phyloP scores from a whole-genome alignment of 192 early-diverging fungal genomes.

The Diversispora eburnea region DNA sequence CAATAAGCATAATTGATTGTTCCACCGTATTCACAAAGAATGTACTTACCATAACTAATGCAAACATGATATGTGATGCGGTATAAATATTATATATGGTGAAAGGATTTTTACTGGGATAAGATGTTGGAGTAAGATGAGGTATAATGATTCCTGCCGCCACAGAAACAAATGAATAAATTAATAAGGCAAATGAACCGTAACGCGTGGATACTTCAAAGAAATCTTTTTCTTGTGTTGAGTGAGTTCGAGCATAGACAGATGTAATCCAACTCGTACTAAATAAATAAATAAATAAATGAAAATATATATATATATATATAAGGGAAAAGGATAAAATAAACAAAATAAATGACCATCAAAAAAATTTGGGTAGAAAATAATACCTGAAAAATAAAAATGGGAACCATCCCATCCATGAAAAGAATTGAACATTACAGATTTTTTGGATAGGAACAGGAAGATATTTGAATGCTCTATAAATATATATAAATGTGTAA shows the following conservation, averaged over 20 bases:
- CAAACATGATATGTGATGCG: conserved; percentile 63
- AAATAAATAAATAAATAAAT: background rate
- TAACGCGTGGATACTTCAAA: conserved; percentile 40
- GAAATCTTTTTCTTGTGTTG: conserved; percentile 17
- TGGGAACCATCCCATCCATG: conserved; percentile 97
- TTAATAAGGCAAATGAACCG: conserved; percentile 83
- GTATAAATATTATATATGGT: conserved; percentile 66
- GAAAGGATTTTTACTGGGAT: conserved; percentile 36
- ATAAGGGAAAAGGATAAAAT: too few relatives aligned
- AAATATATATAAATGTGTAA: conserved; percentile 46
- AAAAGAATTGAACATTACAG: conserved; percentile 89
- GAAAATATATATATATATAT: background rate
- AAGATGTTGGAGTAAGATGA: conserved; percentile 36
- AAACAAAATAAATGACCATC: too few relatives aligned
- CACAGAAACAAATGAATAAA: conserved; percentile 72
- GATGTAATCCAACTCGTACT: conserved; percentile 68
- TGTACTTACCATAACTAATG: conserved; percentile 64
- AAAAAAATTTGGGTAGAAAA: background rate
- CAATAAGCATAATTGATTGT: conserved; percentile 67
- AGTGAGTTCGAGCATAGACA: conserved; percentile 37
- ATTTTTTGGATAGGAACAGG: conserved; percentile 71
- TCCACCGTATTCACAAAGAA: conserved; percentile 51
- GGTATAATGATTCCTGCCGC: conserved; percentile 59
- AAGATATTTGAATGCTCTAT: conserved; percentile 56
- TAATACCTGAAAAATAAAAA: conserved; percentile 86